Evolutionary conservation across 2,329 filamentous ascomycete genomes (phyloP).

Genomic region (Claviceps fusiformis): DNA sequence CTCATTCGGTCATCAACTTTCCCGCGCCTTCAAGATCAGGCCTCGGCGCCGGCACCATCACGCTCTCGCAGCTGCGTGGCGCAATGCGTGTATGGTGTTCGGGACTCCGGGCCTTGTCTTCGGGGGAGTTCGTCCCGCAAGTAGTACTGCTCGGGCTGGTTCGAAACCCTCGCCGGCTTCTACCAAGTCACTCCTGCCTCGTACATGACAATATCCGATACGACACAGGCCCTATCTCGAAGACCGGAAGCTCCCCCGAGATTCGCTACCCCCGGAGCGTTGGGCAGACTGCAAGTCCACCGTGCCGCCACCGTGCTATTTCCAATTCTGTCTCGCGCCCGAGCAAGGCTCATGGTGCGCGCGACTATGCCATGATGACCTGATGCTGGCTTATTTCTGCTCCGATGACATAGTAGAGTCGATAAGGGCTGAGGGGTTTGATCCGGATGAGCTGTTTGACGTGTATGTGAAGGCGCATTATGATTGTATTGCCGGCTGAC

Average conservation of each 20-base stretch:
- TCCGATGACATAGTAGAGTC: conserved; percentile 51
- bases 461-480: conserved; percentile 64
- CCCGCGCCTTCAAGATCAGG: conserved; percentile 33
- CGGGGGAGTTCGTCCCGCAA: conserved; percentile 52
- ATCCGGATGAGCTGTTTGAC: conserved; percentile 52
- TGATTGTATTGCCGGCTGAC: conserved; percentile 47
- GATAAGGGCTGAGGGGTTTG: conserved; percentile 41
- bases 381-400: conserved; percentile 54
- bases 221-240: conserved; percentile 27
- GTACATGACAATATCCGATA: conserved; percentile 29
- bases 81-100: conserved; percentile 50
- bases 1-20: conserved; percentile 52
- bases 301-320: conserved; percentile 53
- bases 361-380: conserved; percentile 43
- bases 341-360: conserved; percentile 38
- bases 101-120: conserved; percentile 46
- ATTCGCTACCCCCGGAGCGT: conserved; percentile 38
- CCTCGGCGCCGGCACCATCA: conserved; percentile 33
- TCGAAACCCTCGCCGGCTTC: conserved; percentile 31
- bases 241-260: conserved; percentile 26
- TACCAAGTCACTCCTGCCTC: conserved; percentile 24
- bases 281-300: conserved; percentile 55
- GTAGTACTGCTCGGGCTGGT: conserved; percentile 35
- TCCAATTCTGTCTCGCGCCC: conserved; percentile 40
- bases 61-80: conserved; percentile 30